Conservation (phyloP, 2,329 filamentous ascomycete genomes). For the Xylariaceae sp. region DNA sequence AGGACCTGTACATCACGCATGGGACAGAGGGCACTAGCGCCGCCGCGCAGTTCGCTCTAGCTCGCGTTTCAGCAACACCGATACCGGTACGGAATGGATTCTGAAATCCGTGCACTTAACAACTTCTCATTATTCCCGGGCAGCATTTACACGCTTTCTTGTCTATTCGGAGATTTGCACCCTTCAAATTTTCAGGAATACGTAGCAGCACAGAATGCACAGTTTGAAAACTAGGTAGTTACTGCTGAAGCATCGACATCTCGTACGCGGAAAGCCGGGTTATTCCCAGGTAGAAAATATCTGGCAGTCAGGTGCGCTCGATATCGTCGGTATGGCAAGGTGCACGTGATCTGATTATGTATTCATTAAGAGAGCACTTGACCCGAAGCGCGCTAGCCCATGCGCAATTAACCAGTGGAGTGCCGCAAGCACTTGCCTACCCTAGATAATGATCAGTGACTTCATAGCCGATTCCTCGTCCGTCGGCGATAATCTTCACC, state of each 20-base stretch:
- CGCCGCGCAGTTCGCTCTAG: no score
- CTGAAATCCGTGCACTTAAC: no score
- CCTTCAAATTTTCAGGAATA: no score
- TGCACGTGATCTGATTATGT: no score
- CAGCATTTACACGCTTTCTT: no score
- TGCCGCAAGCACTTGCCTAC: not conserved
- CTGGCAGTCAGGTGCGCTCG: not conserved
- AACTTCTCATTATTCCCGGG: no score
- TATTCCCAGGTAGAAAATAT: not conserved
- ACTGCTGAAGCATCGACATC: not conserved
- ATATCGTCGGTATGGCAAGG: no score
- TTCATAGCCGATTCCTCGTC: slow-evolving; percentile 1
- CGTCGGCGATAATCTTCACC: not conserved
- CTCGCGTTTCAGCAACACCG: no score
- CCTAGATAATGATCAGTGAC: slow-evolving; percentile 4
- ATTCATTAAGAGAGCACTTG: no score
- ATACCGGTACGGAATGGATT: no score
- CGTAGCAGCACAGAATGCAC: not conserved
- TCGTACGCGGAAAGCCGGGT: not conserved
- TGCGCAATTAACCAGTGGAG: not conserved
- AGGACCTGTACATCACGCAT: not conserved
- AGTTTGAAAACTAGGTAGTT: not conserved
- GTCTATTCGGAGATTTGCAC: no score
- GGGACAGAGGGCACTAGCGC: not conserved
- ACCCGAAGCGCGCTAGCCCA: not conserved